Evolutionary conservation across 176 grass and related monocot genomes (phyloP), one percentile per base, ranked within the genome.

Genomic region (Rhynchospora tenuis): DNA sequence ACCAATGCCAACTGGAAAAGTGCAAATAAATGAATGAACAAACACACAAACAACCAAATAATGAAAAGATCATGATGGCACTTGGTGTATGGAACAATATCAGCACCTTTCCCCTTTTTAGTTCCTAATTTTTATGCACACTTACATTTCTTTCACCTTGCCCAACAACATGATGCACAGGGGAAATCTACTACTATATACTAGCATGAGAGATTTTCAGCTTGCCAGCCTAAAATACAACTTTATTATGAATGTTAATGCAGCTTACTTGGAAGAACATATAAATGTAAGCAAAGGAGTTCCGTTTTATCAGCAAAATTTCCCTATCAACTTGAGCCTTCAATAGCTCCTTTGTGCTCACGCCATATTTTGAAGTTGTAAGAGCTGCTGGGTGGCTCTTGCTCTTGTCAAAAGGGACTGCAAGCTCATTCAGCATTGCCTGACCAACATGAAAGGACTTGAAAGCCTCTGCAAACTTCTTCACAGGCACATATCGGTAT

Each of bases 261-360:
- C 7, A 19, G 43, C 65, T 69, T 38, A 69, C 65, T 69, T 69
- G 65, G 42, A 15, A 9, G 9, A 38, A 2, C 31, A 42, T 43
- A 17, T 42, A 88, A 28, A 88, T 27, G 27, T 88, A 88, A 59
- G 84, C 70, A 70, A 88, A 88, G 28, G 80, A 88, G 59, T 88
- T 88, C 59, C 86, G 78, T 69, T 88, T 88, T 67, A 88, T 88
- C n/a, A 88, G 81, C 48, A 88, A 60, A 28, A 88, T 67, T 46
- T 88, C 80, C 65, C 80, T 84, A 12, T 77, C 86, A 79, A 88
- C 22, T 33, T 88, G 61, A 13, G 86, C 81, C 55, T 79, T 84
- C 58, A 88, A 59, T 60, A 88, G 81, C n/a, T 88, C 86, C 72
- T 47, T 88, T 19, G 44, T 83, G 59, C 71, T 47, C 5, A 79